A percentile compares a stretch with the other conserved stretches of the same genome.
phyloP scores from a whole-genome alignment of 768 basidiomycete species.

The Crepidotus variabilis region DNA sequence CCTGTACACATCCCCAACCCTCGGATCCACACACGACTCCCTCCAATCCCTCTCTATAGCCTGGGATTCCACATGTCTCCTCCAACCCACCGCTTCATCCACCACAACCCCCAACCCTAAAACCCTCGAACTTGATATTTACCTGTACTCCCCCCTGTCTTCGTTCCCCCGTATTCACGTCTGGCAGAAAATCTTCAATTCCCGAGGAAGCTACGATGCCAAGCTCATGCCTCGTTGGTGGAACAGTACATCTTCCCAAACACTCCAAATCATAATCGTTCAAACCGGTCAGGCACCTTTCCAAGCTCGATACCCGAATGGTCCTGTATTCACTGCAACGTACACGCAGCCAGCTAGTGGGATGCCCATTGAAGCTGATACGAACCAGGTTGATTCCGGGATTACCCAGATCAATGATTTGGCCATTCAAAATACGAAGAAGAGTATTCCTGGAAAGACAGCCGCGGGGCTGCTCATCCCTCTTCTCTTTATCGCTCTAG shows the following conservation, averaged over 20 bases:
- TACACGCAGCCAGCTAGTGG: constrained; percentile 41
- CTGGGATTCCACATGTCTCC: constrained; percentile 65
- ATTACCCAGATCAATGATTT: constrained; percentile 38
- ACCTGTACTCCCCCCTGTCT: constrained; percentile 52
- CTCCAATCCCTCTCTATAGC: constrained; percentile 44
- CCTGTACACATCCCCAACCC: constrained; percentile 3
- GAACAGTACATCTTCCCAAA: constrained; percentile 47
- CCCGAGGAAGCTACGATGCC: constrained; percentile 45
- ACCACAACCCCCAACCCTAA: constrained; percentile 39
- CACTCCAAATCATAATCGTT: constrained; percentile 61
- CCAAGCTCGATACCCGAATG: constrained; percentile 52
- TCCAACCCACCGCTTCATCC: not conserved
- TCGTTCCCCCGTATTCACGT: constrained; percentile 44
- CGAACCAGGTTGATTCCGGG: constrained; percentile 24
- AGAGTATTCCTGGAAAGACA: constrained; percentile 40
- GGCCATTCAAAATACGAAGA: constrained; percentile 28
- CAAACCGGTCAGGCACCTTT: constrained; percentile 45
- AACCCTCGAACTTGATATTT: constrained; percentile 57
- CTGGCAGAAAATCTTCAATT: constrained; percentile 51
- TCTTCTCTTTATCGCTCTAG: constrained; percentile 47
- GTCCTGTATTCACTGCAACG: constrained; percentile 67
- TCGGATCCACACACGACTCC: constrained; percentile 1
- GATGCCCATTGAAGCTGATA: constrained; percentile 36
- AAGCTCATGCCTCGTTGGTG: constrained; percentile 66
- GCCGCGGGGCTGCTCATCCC: constrained; percentile 71